These are phyloP conservation scores for Cicer yamashitae DNA, from an alignment of 306 rosid genomes.

Conservation along the genomic window DNA sequence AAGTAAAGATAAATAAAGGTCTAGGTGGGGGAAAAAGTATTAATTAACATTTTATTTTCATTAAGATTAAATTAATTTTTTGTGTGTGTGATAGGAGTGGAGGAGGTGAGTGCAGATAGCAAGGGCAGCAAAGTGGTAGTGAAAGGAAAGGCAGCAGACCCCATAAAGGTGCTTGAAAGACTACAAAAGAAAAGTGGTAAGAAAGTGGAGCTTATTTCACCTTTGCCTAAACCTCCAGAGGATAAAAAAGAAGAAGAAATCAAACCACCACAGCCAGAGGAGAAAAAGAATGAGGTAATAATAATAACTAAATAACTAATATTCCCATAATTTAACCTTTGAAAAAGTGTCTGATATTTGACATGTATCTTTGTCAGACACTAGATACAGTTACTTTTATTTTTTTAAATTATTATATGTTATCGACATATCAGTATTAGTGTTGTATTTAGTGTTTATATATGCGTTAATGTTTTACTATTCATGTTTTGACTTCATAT, in stretches of 20 bases:
- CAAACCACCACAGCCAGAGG: conserved; percentile 55
- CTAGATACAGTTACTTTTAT: too few relatives aligned
- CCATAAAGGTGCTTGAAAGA: conserved; percentile 82
- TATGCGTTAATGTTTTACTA: too few relatives aligned
- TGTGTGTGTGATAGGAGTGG: conserved; percentile 64
- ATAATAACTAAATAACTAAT: conserved; percentile 31
- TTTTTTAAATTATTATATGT: too few relatives aligned
- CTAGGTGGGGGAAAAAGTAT: conserved; percentile 19
- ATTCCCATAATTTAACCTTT: too few relatives aligned
- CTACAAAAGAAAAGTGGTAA: conserved; percentile 89
- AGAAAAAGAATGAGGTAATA: conserved; percentile 75
- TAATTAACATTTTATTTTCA: background rate
- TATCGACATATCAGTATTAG: too few relatives aligned
- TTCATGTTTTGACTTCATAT: background rate
- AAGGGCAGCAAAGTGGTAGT: conserved; percentile 79
- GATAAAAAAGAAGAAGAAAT: conserved; percentile 60
- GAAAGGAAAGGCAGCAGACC: conserved; percentile 91
- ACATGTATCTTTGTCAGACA: too few relatives aligned
- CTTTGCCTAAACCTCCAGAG: conserved; percentile 79
- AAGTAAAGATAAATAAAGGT: conserved; percentile 24
- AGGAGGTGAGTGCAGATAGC: conserved; percentile 77
- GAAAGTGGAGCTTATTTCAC: conserved; percentile 86
- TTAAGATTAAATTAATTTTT: background rate
- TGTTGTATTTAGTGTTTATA: too few relatives aligned
- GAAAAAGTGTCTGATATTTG: too few relatives aligned